Percentiles rank a stretch among this genome's conserved stretches.
phyloP scores from a whole-genome alignment of 495 filamentous ascomycete species.

The Tuber umbilicatum region DNA sequence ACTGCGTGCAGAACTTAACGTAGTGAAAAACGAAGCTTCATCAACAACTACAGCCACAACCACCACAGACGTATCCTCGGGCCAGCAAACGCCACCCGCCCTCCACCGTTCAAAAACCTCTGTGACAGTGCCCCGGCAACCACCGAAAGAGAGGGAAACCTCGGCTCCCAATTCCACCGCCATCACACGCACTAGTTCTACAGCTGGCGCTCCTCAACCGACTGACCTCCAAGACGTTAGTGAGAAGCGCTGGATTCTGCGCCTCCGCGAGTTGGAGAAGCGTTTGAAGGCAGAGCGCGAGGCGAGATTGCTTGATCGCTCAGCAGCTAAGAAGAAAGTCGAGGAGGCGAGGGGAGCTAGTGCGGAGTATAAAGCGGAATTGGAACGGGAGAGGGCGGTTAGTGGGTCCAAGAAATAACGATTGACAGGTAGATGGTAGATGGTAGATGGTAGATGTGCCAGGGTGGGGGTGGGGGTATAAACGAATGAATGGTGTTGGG shows the following conservation, averaged over 20 bases:
- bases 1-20: slow-evolving; percentile 68
- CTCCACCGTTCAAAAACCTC: slow-evolving; percentile 31
- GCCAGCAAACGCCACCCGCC: slow-evolving; percentile 1
- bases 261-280: slow-evolving; percentile 78
- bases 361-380: slow-evolving; percentile 58
- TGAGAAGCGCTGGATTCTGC: slow-evolving; percentile 72
- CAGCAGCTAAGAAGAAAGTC: slow-evolving; percentile 72
- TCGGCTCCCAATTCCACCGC: slow-evolving; percentile 7
- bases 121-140: slow-evolving; percentile 10
- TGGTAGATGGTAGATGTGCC: background rate
- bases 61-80: background rate
- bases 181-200: slow-evolving; percentile 40
- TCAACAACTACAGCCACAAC: background rate
- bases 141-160: slow-evolving; percentile 14
- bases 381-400: slow-evolving; percentile 57
- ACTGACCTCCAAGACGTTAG: slow-evolving; percentile 42
- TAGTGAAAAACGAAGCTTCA: slow-evolving; percentile 28
- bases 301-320: slow-evolving; percentile 74
- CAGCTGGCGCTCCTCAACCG: slow-evolving; percentile 36
- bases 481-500: slow-evolving; percentile 1
- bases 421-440: background rate
- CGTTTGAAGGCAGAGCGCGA: slow-evolving; percentile 85
- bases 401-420: slow-evolving; percentile 14
- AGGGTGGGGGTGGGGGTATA: background rate
- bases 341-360: slow-evolving; percentile 78